These are phyloP conservation scores for Cystobasidiopsis lactophilus DNA, from an alignment of 768 basidiomycete species.

Conservation along the genomic window DNA sequence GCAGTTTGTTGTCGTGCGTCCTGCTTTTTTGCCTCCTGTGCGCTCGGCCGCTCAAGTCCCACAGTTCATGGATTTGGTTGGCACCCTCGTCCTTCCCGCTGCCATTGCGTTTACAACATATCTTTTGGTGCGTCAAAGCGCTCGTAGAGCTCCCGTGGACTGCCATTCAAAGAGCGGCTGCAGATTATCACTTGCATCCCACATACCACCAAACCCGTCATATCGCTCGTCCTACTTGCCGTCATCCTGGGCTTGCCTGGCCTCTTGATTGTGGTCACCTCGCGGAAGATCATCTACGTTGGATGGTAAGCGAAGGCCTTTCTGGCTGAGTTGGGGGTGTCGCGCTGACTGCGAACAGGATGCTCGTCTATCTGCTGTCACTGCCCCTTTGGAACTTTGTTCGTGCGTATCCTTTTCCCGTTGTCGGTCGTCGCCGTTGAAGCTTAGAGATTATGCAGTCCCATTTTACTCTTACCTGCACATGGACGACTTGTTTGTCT, in stretches of 20 bases:
- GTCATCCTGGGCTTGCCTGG: conserved; percentile 92
- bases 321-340: too few relatives aligned
- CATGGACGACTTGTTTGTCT: conserved; percentile 57
- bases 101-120: conserved; percentile 94
- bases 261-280: conserved; percentile 84
- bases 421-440: background rate
- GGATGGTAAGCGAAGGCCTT: conserved; percentile 41
- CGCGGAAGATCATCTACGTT: conserved; percentile 74
- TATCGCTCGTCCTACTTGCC: conserved; percentile 76
- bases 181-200: conserved; percentile 57
- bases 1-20: conserved; percentile 65
- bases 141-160: background rate
- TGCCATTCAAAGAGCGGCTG: background rate
- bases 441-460: background rate
- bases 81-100: conserved; percentile 86
- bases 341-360: conserved; percentile 24
- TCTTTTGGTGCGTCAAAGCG: conserved; percentile 9
- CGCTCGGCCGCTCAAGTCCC: background rate
- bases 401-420: conserved; percentile 24
- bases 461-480: conserved; percentile 48
- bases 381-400: conserved; percentile 94
- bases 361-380: conserved; percentile 77
- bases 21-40: background rate
- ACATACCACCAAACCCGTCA: conserved; percentile 42
- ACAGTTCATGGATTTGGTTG: conserved; percentile 77